A percentile compares a stretch with the other conserved stretches of the same genome.
Evolutionary conservation across 1,284 basidiomycete species (phyloP).

Genomic region (Anthracocystis setariae): DNA sequence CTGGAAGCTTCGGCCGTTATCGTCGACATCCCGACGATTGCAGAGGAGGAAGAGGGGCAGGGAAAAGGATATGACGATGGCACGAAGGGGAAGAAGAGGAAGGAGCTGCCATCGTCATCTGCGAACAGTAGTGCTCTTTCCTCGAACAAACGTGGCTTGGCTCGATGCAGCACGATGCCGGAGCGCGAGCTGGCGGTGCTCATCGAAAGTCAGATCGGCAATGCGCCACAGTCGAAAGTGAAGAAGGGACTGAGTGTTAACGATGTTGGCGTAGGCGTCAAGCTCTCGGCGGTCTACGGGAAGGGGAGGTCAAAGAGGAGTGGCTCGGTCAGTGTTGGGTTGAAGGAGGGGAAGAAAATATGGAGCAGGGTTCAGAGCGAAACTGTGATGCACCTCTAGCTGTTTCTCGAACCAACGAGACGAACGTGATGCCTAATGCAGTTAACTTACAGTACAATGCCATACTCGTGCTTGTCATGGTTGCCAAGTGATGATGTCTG

Average conservation of each 20-base stretch:
- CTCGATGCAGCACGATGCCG: slow-evolving; percentile 21
- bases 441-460: no score
- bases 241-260: slow-evolving; percentile 4
- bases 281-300: slow-evolving; percentile 17
- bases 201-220: slow-evolving; percentile 14
- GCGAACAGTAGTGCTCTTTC: slow-evolving; percentile 4
- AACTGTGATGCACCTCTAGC: slow-evolving; percentile 14
- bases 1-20: slow-evolving; percentile 5
- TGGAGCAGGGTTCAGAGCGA: slow-evolving; percentile 28
- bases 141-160: slow-evolving; percentile 7
- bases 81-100: slow-evolving; percentile 17
- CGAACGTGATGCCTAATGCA: no score
- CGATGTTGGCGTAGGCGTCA: slow-evolving; percentile 18
- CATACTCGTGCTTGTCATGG: background rate
- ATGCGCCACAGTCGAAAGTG: background rate
- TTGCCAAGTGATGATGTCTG: no score
- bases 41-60: slow-evolving; percentile 24
- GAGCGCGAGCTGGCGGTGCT: slow-evolving; percentile 18
- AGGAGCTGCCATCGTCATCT: slow-evolving; percentile 46
- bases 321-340: background rate
- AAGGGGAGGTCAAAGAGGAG: slow-evolving; percentile 9
- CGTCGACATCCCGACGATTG: slow-evolving; percentile 30
- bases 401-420: no score
- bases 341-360: background rate
- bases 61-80: slow-evolving; percentile 49